These are phyloP conservation scores for Lodderomyces oxycetoniae DNA, from an alignment of 1,139 yeast species.

Conservation along the genomic window DNA sequence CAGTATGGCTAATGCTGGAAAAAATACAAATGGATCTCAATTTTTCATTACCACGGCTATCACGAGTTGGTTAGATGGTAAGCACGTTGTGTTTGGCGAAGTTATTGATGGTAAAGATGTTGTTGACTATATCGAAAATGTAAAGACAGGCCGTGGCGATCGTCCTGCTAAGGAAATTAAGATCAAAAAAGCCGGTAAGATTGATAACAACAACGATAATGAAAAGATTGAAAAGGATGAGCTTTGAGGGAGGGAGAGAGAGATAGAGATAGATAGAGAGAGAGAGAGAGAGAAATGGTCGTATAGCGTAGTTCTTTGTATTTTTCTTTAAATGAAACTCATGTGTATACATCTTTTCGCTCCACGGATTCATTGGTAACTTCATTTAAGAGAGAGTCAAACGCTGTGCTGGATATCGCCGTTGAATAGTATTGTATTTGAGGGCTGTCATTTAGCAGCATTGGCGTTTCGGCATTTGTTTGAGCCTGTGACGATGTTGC, in stretches of 20 bases:
- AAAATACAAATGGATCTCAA: constrained; percentile 59
- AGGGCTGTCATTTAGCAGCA: constrained; percentile 18
- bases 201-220: constrained; percentile 8
- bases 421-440: constrained; percentile 18
- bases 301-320: too few species aligned
- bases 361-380: constrained; percentile 17
- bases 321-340: too few species aligned
- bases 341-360: too few species aligned
- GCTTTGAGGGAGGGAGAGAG: constrained; percentile 12
- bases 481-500: constrained; percentile 9
- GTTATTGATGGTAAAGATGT: constrained; percentile 65
- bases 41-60: constrained; percentile 61
- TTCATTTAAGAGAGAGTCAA: constrained; percentile 28
- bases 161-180: constrained; percentile 50
- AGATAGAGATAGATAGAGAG: neutral
- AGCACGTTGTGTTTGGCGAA: constrained; percentile 80
- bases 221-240: constrained; percentile 17
- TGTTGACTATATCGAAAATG: constrained; percentile 51
- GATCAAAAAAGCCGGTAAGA: constrained; percentile 46
- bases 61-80: constrained; percentile 62
- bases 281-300: neutral
- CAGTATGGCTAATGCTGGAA: constrained; percentile 65
- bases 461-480: constrained; percentile 17
- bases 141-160: constrained; percentile 45
- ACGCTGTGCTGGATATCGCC: constrained; percentile 23